These are phyloP conservation scores for Incumbomyces delicatus DNA, from an alignment of 2,329 filamentous ascomycete genomes.

Conservation along the genomic window DNA sequence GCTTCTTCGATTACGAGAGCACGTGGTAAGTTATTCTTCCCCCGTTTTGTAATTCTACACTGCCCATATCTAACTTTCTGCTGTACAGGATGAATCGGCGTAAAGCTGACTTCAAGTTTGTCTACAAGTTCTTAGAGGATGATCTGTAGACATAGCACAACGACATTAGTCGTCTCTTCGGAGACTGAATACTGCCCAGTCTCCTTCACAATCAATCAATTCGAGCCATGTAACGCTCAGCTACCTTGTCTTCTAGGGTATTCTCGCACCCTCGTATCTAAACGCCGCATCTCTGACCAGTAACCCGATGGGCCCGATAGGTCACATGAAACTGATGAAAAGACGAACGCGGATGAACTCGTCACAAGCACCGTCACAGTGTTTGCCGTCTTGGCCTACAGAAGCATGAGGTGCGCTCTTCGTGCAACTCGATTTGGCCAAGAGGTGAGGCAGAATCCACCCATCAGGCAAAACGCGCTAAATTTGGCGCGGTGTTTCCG, in stretches of 20 bases:
- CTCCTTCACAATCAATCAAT: neutral
- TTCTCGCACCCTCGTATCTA: neutral
- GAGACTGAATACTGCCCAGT: neutral
- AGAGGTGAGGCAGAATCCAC: no score
- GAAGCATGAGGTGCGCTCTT: neutral
- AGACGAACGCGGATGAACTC: no score
- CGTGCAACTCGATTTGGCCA: neutral
- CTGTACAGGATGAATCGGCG: slow-evolving; percentile 87
- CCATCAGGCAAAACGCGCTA: neutral
- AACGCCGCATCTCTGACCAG: no score
- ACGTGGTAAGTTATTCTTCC: slow-evolving; percentile 63
- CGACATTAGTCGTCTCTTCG: neutral
- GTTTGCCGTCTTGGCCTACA: no score
- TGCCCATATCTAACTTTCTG: slow-evolving; percentile 8
- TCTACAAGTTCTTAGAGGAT: slow-evolving; percentile 95
- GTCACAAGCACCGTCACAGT: no score
- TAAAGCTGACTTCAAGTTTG: slow-evolving; percentile 97
- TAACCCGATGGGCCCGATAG: no score
- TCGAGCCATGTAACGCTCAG: neutral
- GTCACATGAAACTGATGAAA: no score
- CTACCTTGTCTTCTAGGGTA: neutral
- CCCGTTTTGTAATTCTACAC: slow-evolving; percentile 4
- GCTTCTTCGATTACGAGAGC: slow-evolving; percentile 98
- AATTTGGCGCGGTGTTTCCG: neutral
- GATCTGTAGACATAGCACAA: slow-evolving; percentile 49